Base-by-base conservation (phyloP, 768 basidiomycete species). In the Symmetrospora coprosmae region DNA sequence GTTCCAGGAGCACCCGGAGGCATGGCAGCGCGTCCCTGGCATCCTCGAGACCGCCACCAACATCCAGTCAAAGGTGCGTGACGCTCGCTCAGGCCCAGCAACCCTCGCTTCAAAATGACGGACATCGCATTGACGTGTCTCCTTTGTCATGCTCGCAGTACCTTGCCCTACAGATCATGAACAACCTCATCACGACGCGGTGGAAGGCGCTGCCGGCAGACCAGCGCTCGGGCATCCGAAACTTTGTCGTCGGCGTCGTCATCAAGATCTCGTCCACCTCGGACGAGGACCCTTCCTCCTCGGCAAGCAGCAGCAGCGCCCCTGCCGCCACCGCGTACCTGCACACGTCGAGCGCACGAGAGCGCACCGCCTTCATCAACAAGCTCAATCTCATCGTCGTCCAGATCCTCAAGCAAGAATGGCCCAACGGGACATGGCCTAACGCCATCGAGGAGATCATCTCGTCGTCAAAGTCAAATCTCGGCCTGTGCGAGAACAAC, bases 401-500 rank as follows among this genome's bases (percentile, higher is more conserved):
- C 55, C 69, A 99, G 90, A 94, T 99, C 63, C 77, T 99, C 65
- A 99, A 97, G 75, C 94, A 97, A 77, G 94, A 96, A 72, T 99
- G 94, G 94, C 63, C 63, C 23, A 27, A 13, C 2, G 65, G 66
- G 72, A 90, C 94, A 70, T 99, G 94, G 94, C 91, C 92, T 31
- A 86, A 80, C 21, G 97, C 96, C 77, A 94, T 96, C 68, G 82
- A 86, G 11, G 91, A 97, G 73, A 86, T 97, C 45, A 90, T 97
- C 61, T 85, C 90, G 67, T 94, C 92, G 7, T 97, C 92, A 41
- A 92, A 92, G 74, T 88, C 87, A 40, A 96, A 90, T 71, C 81
- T 96, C 38, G 83, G 87, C 1, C 80, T 97, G 30, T 97, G 94
- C 79, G 94, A 99, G 76, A 99, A 99, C 79, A 99, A 99, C 76